Percentiles rank a stretch among this genome's conserved stretches.
Conservation (phyloP, 352 stramenopile species). For the Phytophthora crassamura region DNA sequence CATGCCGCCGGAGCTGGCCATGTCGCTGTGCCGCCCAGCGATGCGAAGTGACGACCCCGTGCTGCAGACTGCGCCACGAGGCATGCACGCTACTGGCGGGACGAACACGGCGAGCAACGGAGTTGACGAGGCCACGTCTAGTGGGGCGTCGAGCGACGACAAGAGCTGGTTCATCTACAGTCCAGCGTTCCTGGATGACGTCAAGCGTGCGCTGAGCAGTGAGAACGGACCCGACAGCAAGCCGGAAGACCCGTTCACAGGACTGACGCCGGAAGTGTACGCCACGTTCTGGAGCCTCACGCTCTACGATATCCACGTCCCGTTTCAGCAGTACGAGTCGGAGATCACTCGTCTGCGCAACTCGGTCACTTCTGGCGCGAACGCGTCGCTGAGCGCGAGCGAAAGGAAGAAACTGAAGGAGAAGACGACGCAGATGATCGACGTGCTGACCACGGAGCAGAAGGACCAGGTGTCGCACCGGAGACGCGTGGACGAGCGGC, state of each 20-base stretch:
- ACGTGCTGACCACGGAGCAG: slow-evolving; percentile 85
- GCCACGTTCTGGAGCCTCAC: slow-evolving; percentile 88
- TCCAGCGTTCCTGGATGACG: slow-evolving; percentile 60
- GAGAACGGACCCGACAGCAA: slow-evolving; percentile 24
- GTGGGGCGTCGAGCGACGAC: slow-evolving; percentile 17
- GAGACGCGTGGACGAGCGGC: slow-evolving; percentile 81
- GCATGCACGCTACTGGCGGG: slow-evolving; percentile 54
- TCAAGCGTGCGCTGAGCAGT: slow-evolving; percentile 48
- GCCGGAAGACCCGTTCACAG: slow-evolving; percentile 57
- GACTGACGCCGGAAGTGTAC: slow-evolving; percentile 81
- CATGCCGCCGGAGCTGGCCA: slow-evolving; percentile 73
- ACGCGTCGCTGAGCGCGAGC: slow-evolving; percentile 45
- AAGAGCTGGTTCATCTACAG: slow-evolving; percentile 78
- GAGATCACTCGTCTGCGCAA: slow-evolving; percentile 81
- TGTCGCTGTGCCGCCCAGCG: slow-evolving; percentile 78
- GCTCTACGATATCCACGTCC: slow-evolving; percentile 89
- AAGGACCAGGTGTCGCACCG: slow-evolving; percentile 88
- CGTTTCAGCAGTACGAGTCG: slow-evolving; percentile 85
- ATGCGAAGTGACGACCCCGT: slow-evolving; percentile 81
- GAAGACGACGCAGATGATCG: slow-evolving; percentile 78
- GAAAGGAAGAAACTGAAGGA: slow-evolving; percentile 88
- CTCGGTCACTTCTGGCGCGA: slow-evolving; percentile 50
- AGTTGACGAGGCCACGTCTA: slow-evolving; percentile 14
- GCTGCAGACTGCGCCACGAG: slow-evolving; percentile 66
- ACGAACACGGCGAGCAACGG: slow-evolving; percentile 37